Percentiles rank a stretch among this genome's conserved stretches.
Evolutionary conservation across 2,329 filamentous ascomycete genomes (phyloP).

Genomic region (Claviceps purpurea): DNA sequence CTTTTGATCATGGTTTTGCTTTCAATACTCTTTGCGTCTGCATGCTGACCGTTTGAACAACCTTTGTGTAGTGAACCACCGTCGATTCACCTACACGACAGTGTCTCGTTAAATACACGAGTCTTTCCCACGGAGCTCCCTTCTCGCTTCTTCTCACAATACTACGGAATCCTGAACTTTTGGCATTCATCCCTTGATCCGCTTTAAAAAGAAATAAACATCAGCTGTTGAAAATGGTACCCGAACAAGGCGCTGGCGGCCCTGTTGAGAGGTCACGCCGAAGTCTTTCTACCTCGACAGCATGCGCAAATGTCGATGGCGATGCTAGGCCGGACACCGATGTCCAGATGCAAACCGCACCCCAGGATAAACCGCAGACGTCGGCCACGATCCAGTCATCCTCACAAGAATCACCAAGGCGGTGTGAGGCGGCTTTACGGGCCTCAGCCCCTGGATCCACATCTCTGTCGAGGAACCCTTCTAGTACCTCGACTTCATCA

Average conservation of each 20-base stretch:
- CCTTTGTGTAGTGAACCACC: not conserved
- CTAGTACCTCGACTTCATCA: conserved; percentile 21
- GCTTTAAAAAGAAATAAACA: not conserved
- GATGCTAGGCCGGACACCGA: conserved; percentile 31
- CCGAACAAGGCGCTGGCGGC: conserved; percentile 34
- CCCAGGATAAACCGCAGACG: conserved; percentile 21
- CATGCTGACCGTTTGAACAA: not conserved
- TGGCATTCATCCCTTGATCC: not conserved
- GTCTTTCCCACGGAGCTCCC: not conserved
- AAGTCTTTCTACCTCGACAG: conserved; percentile 24
- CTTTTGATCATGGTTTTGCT: not conserved
- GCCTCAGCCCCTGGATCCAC: conserved; percentile 16
- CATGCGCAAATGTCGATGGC: conserved; percentile 29
- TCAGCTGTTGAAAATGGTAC: conserved; percentile 19
- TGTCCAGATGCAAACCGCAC: conserved; percentile 21
- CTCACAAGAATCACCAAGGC: conserved; percentile 26
- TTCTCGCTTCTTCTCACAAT: not conserved
- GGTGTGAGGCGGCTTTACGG: conserved; percentile 19
- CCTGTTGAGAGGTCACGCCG: conserved; percentile 21
- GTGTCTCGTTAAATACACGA: not conserved
- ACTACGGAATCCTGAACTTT: not conserved
- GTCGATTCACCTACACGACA: not conserved
- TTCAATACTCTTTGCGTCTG: not conserved
- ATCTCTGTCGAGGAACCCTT: conserved; percentile 22
- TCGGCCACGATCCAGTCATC: conserved; percentile 16